Conservation (phyloP, 148 eudicot species). For the Rhododendron ferrugineum region DNA sequence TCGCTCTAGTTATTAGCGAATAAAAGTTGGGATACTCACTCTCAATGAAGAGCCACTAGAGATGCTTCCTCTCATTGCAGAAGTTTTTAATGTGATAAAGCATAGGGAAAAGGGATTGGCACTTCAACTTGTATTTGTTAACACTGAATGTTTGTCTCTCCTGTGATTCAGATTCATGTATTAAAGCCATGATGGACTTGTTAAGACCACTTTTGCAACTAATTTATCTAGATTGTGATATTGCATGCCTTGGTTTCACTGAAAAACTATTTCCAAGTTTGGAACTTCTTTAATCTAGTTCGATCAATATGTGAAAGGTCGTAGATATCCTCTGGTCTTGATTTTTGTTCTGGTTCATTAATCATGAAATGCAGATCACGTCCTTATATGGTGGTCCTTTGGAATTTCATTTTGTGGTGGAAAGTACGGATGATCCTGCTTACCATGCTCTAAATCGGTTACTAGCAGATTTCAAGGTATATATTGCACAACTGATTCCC, state of each 20-base stretch:
- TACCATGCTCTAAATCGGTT: slow-evolving; percentile 63
- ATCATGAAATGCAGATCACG: slow-evolving; percentile 56
- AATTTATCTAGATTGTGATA: neutral
- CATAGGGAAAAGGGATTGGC: neutral
- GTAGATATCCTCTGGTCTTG: neutral
- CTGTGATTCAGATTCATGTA: neutral
- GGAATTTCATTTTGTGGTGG: slow-evolving; percentile 84
- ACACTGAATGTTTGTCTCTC: neutral
- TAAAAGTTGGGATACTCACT: neutral
- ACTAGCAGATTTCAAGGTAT: slow-evolving; percentile 66
- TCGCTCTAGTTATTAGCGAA: neutral
- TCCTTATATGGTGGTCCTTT: slow-evolving; percentile 81
- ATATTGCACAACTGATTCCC: neutral
- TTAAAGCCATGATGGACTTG: neutral
- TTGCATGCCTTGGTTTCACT: neutral
- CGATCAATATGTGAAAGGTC: neutral
- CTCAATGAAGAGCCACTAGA: neutral
- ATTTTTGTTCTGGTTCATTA: neutral
- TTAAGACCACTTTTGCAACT: neutral
- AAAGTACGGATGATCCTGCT: slow-evolving; percentile 85
- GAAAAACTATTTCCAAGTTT: neutral
- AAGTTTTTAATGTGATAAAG: neutral
- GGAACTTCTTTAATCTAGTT: neutral
- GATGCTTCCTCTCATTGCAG: neutral
- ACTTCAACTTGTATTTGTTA: neutral